phyloP scores from a whole-genome alignment of 108 stramenopile species.

The Cyclotella sp. region DNA sequence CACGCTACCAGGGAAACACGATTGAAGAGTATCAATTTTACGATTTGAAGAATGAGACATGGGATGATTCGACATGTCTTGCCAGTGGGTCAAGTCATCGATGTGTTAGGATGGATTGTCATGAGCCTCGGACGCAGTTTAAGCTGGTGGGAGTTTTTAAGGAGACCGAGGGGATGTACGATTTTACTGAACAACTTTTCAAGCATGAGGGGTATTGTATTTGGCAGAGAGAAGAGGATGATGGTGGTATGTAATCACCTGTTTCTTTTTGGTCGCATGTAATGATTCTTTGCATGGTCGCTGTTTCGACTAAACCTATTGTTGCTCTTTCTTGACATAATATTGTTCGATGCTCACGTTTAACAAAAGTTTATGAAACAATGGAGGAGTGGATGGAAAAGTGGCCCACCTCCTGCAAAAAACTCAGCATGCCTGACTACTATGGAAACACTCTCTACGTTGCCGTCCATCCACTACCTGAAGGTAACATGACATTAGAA shows the following conservation, averaged over 20 bases:
- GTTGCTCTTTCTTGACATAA: background rate
- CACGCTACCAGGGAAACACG: slow-evolving; percentile 31
- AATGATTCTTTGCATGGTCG: too few species aligned
- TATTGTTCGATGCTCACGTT: background rate
- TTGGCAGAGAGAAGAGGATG: slow-evolving; percentile 33
- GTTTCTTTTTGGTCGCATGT: too few species aligned
- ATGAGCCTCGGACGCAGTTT: slow-evolving; percentile 42
- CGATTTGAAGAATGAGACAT: slow-evolving; percentile 27
- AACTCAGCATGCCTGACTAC: slow-evolving; percentile 21
- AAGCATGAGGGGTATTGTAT: slow-evolving; percentile 58
- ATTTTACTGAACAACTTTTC: slow-evolving; percentile 52
- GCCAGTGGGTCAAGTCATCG: slow-evolving; percentile 9
- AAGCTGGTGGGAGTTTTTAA: slow-evolving; percentile 50
- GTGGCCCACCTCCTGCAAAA: slow-evolving; percentile 33
- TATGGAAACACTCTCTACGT: slow-evolving; percentile 33
- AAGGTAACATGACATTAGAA: slow-evolving; percentile 39
- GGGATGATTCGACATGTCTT: slow-evolving; percentile 36
- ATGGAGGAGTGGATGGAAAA: slow-evolving; percentile 46
- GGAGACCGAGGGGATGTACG: slow-evolving; percentile 45
- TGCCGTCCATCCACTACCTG: slow-evolving; percentile 23
- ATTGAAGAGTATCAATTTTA: slow-evolving; percentile 57
- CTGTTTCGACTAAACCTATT: background rate
- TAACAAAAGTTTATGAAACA: slow-evolving; percentile 22
- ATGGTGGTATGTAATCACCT: slow-evolving; percentile 24
- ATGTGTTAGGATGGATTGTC: slow-evolving; percentile 49